Evolutionary conservation across 129 eudicot species (phyloP).

Genomic region (Glebionis coronaria): DNA sequence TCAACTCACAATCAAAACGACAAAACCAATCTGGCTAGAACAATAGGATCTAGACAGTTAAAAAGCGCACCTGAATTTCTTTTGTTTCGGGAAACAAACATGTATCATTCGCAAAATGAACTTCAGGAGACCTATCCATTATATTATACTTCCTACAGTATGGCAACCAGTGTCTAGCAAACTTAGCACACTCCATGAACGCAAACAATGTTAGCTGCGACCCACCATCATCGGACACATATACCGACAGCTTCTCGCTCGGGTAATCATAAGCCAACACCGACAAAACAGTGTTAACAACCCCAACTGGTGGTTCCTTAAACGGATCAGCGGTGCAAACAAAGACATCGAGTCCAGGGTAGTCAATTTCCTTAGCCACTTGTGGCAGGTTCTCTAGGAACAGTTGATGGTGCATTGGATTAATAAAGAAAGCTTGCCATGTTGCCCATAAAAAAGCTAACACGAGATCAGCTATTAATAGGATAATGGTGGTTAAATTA

Average conservation of each 20-base stretch:
- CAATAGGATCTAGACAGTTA: too few species aligned
- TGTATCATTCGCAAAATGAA: slow-evolving; percentile 28
- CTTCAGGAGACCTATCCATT: slow-evolving; percentile 43
- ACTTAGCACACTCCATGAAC: slow-evolving; percentile 45
- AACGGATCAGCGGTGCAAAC: slow-evolving; percentile 76
- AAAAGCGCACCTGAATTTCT: slow-evolving; percentile 37
- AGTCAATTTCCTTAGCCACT: slow-evolving; percentile 15
- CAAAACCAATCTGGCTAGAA: too few species aligned
- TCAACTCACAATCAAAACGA: too few species aligned
- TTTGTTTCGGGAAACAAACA: slow-evolving; percentile 8
- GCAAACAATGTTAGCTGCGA: slow-evolving; percentile 46
- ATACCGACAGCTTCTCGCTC: slow-evolving; percentile 43
- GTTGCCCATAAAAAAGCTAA: slow-evolving; percentile 53
- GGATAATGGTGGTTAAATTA: neutral
- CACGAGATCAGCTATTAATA: slow-evolving; percentile 44
- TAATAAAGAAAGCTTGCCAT: slow-evolving; percentile 36
- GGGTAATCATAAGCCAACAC: slow-evolving; percentile 59
- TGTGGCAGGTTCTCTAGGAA: slow-evolving; percentile 42
- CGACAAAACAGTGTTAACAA: slow-evolving; percentile 59
- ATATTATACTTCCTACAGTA: slow-evolving; percentile 39
- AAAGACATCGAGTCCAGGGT: slow-evolving; percentile 54
- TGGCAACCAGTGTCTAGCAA: slow-evolving; percentile 48
- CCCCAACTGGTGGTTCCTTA: slow-evolving; percentile 61
- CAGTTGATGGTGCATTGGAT: slow-evolving; percentile 34
- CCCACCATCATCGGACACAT: slow-evolving; percentile 53